Conservation (phyloP, 768 basidiomycete species). For the Mycena filopes region DNA sequence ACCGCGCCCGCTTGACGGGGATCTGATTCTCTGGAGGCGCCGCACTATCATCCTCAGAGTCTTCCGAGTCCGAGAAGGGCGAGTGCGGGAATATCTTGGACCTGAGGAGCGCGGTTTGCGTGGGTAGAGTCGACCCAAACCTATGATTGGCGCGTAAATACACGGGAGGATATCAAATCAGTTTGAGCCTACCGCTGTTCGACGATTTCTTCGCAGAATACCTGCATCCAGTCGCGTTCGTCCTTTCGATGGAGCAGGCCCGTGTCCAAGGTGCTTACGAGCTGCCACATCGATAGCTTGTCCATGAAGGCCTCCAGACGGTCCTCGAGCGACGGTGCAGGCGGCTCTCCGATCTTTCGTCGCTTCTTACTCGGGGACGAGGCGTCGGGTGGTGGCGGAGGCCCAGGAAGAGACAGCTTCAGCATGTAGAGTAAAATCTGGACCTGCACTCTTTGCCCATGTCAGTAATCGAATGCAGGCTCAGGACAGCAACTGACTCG, state of each 20-base stretch:
- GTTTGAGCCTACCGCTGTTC: conserved; percentile 63
- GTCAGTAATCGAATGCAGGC: background rate
- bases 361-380: conserved; percentile 40
- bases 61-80: conserved; percentile 59
- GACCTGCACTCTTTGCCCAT: conserved; percentile 66
- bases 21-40: conserved; percentile 9
- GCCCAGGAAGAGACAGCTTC: conserved; percentile 70
- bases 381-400: conserved; percentile 44
- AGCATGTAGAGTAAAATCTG: conserved; percentile 79
- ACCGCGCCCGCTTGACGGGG: conserved; percentile 27
- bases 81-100: conserved; percentile 75
- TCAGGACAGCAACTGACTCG: conserved; percentile 54
- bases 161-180: background rate
- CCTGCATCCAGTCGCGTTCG: conserved; percentile 78
- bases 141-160: conserved; percentile 44
- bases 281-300: conserved; percentile 82
- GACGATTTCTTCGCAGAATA: conserved; percentile 74
- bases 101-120: conserved; percentile 65
- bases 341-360: conserved; percentile 31
- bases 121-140: conserved; percentile 64
- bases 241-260: conserved; percentile 35
- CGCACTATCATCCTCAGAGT: conserved; percentile 39
- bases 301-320: conserved; percentile 81
- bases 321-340: conserved; percentile 52
- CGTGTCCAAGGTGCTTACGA: conserved; percentile 54